Conservation (phyloP, 306 rosid genomes). For the Cucumis hystrix region DNA sequence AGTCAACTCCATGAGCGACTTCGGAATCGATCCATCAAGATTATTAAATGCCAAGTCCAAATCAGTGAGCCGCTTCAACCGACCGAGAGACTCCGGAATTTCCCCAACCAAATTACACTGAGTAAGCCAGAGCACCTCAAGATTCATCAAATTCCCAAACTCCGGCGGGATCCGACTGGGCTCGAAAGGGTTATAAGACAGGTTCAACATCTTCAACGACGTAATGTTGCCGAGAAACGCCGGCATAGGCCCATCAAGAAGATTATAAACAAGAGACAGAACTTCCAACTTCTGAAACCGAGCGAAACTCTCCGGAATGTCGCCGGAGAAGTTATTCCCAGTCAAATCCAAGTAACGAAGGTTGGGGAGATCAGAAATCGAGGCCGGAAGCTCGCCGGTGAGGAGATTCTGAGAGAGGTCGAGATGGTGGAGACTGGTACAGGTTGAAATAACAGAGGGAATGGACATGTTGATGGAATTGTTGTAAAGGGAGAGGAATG, state of each 20-base stretch:
- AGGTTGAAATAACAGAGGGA: conserved; percentile 42
- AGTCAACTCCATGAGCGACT: conserved; percentile 44
- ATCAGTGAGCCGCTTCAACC: conserved; percentile 47
- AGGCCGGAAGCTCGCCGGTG: conserved; percentile 52
- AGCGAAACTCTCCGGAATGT: conserved; percentile 48
- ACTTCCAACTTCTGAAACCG: conserved; percentile 55
- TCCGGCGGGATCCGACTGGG: conserved; percentile 57
- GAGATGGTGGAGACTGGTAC: conserved; percentile 41
- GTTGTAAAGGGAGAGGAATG: conserved; percentile 37
- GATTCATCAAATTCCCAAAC: conserved; percentile 71
- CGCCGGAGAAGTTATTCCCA: conserved; percentile 68
- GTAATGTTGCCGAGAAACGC: conserved; percentile 43
- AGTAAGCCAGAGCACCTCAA: conserved; percentile 72
- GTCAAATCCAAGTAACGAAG: conserved; percentile 65
- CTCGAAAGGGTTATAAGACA: conserved; percentile 69
- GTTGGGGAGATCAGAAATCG: conserved; percentile 78
- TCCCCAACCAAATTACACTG: conserved; percentile 62
- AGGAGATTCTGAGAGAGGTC: conserved; percentile 80
- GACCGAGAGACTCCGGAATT: conserved; percentile 66
- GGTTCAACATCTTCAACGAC: conserved; percentile 58
- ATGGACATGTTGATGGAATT: conserved; percentile 47
- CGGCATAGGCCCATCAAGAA: conserved; percentile 59
- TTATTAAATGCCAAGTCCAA: conserved; percentile 67
- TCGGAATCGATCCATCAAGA: conserved; percentile 58
- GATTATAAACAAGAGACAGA: conserved; percentile 80